phyloP scores from a whole-genome alignment of 2,329 filamentous ascomycete genomes.

The Epicoccum sorghinum region DNA sequence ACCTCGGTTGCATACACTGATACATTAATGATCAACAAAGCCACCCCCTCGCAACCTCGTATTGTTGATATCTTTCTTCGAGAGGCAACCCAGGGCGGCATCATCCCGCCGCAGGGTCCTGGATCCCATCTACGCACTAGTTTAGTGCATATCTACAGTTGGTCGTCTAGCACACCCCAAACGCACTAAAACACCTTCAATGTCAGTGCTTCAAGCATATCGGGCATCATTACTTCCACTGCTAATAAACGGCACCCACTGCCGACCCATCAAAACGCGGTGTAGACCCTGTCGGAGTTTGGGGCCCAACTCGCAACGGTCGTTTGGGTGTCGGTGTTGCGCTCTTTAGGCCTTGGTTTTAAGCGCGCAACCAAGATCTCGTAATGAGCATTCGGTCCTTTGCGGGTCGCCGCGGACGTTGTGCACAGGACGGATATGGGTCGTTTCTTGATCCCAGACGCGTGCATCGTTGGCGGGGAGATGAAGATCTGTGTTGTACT shows the following conservation, averaged over 20 bases:
- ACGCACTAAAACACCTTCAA: neutral
- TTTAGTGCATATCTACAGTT: constrained; percentile 7
- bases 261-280: neutral
- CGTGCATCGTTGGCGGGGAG: neutral
- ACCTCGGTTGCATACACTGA: too few relatives aligned
- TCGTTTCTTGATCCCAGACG: neutral
- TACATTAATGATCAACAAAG: too few relatives aligned
- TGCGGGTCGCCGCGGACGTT: neutral
- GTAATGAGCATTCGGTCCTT: neutral
- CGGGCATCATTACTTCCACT: neutral
- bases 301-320: neutral
- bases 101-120: constrained; percentile 9
- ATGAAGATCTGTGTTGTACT: neutral
- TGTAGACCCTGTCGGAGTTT: neutral
- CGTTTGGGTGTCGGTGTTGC: neutral
- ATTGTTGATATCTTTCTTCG: neutral
- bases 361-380: neutral
- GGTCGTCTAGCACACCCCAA: neutral
- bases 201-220: constrained; percentile 5
- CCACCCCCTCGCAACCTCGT: neutral
- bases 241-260: neutral
- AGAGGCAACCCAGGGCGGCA: too few relatives aligned
- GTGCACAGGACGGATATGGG: neutral
- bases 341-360: neutral
- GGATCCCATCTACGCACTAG: neutral